Base-by-base conservation (phyloP, 192 early-diverging fungal species). In the Entomortierella chlamydospora region DNA sequence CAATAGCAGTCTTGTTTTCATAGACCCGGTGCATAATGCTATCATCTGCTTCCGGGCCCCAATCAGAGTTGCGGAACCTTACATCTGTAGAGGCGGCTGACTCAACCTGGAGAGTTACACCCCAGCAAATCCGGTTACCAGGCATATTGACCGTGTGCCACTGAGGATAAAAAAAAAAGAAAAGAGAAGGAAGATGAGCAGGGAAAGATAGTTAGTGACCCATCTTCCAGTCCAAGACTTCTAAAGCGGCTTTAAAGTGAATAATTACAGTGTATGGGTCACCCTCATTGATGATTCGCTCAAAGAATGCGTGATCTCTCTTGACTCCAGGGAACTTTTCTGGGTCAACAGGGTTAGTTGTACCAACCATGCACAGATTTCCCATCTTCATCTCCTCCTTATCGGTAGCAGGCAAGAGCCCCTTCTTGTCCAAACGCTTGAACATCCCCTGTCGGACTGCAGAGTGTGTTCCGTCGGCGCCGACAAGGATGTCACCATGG, bases 401-500 rank as follows among this genome's bases (percentile, higher is more conserved):
- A 10, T 69, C 67, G 0, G n/a, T 1, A 0, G 20, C 0, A 0
- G 57, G 67, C n/a, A 69, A 29, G 1, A 60, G 45, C 0, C 49
- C 49, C 43, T 69, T 52, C 34, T 30, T 56, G 18, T 69, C 42
- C 2, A 69, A 12, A 4, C n/a, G 23, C 22, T 59, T 53, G 54
- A n/a, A 69, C 9, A 69, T 47, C 11, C 29, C 23, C 29, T 69
- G 67, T 10, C 67, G 67, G 5, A 69, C 57, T 10, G 22, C 45
- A 1, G 45, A 51, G 37, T 69, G 20, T 10, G 66, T 56, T 31
- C 1, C 45, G 15, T 47, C 45, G 15, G 45, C 45, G 8, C 45
- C 45, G 20, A 69, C 50, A 12, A 69, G 67, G 25, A 69, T 69
- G 26, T 61, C 67, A 9, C 67, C 67, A 39, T 60, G 41, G 11